Conservation (phyloP, 2,329 filamentous ascomycete genomes). For the Daldinia sp. region DNA sequence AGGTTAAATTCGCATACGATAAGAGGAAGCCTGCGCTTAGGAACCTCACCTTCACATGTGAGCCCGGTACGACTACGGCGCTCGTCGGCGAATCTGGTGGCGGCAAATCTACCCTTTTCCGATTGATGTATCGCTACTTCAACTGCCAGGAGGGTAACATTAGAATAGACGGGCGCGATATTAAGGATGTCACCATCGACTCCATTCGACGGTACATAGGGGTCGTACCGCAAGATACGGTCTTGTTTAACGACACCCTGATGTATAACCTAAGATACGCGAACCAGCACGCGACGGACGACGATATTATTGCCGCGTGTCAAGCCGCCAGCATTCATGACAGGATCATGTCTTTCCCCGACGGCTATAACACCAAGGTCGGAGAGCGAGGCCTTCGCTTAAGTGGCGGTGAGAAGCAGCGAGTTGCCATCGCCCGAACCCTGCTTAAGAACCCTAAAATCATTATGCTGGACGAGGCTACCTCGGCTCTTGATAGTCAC, state of each 20-base stretch:
- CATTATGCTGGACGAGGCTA: slow-evolving; percentile 93
- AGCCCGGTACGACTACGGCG: slow-evolving; percentile 91
- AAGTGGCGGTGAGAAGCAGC: slow-evolving; percentile 92
- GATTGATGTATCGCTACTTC: slow-evolving; percentile 96
- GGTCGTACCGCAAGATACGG: slow-evolving; percentile 96
- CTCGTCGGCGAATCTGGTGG: slow-evolving; percentile 97
- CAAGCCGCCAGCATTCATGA: slow-evolving; percentile 91
- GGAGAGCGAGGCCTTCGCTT: slow-evolving; percentile 89
- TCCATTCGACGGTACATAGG: slow-evolving; percentile 93
- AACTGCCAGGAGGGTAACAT: slow-evolving; percentile 85
- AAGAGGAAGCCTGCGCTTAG: slow-evolving; percentile 85
- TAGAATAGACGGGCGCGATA: slow-evolving; percentile 84
- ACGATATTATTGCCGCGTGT: slow-evolving; percentile 85
- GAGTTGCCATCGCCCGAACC: slow-evolving; percentile 91
- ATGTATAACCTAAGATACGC: slow-evolving; percentile 97
- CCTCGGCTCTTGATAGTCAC: slow-evolving; percentile 89
- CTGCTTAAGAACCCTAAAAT: slow-evolving; percentile 93
- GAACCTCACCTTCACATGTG: slow-evolving; percentile 85
- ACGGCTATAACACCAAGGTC: slow-evolving; percentile 89
- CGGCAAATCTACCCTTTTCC: slow-evolving; percentile 96
- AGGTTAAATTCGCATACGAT: slow-evolving; percentile 93
- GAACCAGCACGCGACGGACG: slow-evolving; percentile 81
- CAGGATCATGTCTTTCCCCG: slow-evolving; percentile 88
- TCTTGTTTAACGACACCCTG: slow-evolving; percentile 91
- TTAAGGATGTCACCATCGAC: slow-evolving; percentile 89